A percentile compares a stretch with the other conserved stretches of the same genome.
Evolutionary conservation across 2,329 filamentous ascomycete species (phyloP).

Genomic region (Aphanocladium album): DNA sequence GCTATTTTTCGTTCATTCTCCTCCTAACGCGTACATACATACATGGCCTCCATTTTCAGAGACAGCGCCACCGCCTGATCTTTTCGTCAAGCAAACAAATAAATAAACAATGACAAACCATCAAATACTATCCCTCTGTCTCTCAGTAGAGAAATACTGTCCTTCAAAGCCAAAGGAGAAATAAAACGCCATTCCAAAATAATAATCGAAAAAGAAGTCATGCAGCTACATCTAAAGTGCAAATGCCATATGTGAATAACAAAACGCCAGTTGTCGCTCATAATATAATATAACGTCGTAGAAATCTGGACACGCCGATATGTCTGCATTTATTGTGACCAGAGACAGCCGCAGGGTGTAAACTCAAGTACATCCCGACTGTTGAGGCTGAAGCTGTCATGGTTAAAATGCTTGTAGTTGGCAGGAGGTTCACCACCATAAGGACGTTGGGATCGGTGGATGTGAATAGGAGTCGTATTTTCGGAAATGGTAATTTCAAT

Average conservation of each 20-base stretch:
- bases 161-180: neutral
- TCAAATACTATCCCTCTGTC: neutral
- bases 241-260: neutral
- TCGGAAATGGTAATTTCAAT: constrained; percentile 43
- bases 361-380: constrained; percentile 29
- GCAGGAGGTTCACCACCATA: neutral
- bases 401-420: neutral
- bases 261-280: constrained; percentile 7
- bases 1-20: neutral
- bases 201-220: neutral
- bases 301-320: neutral
- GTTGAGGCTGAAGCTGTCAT: neutral
- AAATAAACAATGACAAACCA: neutral
- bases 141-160: neutral
- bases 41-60: neutral
- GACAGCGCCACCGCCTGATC: neutral
- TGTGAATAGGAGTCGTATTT: constrained; percentile 12
- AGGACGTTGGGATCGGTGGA: neutral
- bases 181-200: neutral
- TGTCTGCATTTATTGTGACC: constrained; percentile 29
- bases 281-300: neutral
- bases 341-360: constrained; percentile 50
- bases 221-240: neutral
- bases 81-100: neutral
- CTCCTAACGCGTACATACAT: neutral